These are phyloP conservation scores for Fusarium irregulare DNA, from an alignment of 2,329 filamentous ascomycete genomes.

Conservation along the genomic window DNA sequence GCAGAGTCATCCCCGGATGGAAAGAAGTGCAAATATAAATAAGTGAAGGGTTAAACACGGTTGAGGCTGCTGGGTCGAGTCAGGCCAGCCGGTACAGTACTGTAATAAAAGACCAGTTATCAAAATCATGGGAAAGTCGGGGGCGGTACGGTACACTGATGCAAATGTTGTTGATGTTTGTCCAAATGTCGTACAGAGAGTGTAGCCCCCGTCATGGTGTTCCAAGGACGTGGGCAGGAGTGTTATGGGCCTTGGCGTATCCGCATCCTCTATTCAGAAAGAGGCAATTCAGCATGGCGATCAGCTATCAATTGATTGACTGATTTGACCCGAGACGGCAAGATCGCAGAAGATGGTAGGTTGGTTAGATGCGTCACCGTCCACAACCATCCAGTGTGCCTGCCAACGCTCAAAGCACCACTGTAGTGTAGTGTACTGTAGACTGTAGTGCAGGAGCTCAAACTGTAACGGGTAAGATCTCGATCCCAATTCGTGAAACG, in stretches of 20 bases:
- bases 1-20: conserved; percentile 6
- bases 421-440: conserved; percentile 9
- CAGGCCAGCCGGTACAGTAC: conserved; percentile 4
- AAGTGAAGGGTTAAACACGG: not conserved
- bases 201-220: conserved; percentile 24
- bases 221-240: conserved; percentile 30
- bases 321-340: conserved; percentile 29
- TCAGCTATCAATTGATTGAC: conserved; percentile 37
- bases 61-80: conserved; percentile 1
- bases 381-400: conserved; percentile 6
- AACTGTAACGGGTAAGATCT: conserved; percentile 42
- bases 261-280: conserved; percentile 31
- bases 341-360: conserved; percentile 21
- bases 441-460: conserved; percentile 21
- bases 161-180: conserved; percentile 9
- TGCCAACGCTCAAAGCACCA: conserved; percentile 18
- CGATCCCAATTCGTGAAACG: conserved; percentile 44
- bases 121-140: not conserved
- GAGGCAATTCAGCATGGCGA: conserved; percentile 27
- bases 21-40: not conserved
- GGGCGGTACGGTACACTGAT: conserved; percentile 4
- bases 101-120: not conserved
- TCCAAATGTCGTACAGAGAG: conserved; percentile 25
- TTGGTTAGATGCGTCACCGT: conserved; percentile 23
- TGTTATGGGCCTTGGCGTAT: conserved; percentile 34